Conservation (phyloP, 2,329 filamentous ascomycete species). For the Camillea tinctor region DNA sequence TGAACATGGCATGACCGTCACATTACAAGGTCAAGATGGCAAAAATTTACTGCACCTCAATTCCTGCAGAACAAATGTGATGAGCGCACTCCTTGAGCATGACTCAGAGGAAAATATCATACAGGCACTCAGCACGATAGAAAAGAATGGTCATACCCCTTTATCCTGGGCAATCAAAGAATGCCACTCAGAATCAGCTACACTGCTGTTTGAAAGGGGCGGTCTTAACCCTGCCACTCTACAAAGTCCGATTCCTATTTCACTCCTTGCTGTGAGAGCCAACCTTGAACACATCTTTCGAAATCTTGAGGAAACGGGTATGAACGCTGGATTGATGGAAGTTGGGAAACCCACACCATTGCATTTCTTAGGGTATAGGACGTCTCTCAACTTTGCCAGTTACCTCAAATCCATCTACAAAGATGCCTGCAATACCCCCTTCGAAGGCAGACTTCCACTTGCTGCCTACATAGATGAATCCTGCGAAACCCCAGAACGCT, state of each 20-base stretch:
- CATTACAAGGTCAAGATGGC: not conserved
- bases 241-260: constrained; percentile 1
- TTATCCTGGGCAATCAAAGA: not conserved
- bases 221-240: not conserved
- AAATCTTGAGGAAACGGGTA: not conserved
- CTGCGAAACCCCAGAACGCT: not conserved
- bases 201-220: not conserved
- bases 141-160: not conserved
- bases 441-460: not conserved
- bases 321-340: not conserved
- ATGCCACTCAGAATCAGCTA: not conserved
- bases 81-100: not conserved
- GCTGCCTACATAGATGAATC: not conserved
- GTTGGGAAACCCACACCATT: not conserved
- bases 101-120: not conserved
- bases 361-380: not conserved
- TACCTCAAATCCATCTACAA: constrained; percentile 7
- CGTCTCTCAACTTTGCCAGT: not conserved
- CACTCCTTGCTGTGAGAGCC: not conserved
- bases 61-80: not conserved
- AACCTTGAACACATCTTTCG: not conserved
- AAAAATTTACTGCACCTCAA: not conserved
- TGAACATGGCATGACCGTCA: not conserved
- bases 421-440: not conserved
- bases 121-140: not conserved